A percentile compares a stretch with the other conserved stretches of the same genome.
Conservation (phyloP, 2,329 filamentous ascomycete genomes). For the Hypoxylon sp. region DNA sequence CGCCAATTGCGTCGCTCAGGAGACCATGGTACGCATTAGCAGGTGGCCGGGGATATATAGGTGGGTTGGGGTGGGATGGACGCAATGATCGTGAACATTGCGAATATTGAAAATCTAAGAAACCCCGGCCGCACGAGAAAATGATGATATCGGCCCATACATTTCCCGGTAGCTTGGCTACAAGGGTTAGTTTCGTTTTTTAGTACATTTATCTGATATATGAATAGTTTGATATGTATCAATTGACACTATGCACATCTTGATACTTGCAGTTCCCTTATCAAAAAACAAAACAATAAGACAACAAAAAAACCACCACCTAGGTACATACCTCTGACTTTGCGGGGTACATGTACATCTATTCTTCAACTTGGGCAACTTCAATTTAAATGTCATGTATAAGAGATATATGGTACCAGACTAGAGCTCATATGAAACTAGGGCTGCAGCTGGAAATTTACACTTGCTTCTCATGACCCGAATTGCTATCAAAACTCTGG, state of each 20-base stretch:
- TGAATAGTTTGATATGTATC: neutral
- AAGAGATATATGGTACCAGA: neutral
- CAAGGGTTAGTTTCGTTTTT: neutral
- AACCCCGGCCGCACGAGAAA: constrained; percentile 11
- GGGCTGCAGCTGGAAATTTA: neutral
- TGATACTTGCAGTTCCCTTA: neutral
- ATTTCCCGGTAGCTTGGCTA: constrained; percentile 1
- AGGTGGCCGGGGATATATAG: neutral
- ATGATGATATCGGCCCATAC: constrained; percentile 18
- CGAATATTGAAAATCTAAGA: constrained; percentile 2
- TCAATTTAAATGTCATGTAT: neutral
- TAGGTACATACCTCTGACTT: neutral
- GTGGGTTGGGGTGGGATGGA: neutral
- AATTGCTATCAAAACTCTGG: constrained; percentile 27
- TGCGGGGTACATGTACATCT: neutral
- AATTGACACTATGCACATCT: neutral
- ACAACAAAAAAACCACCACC: neutral
- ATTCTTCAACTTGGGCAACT: neutral
- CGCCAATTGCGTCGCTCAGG: constrained; percentile 40
- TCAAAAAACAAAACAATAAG: neutral
- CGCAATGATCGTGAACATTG: neutral
- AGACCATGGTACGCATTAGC: constrained; percentile 25
- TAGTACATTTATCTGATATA: neutral
- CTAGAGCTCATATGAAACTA: too few relatives aligned
- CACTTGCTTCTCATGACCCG: constrained; percentile 34